Conservation (phyloP, 495 filamentous ascomycete species). For the Pyronema domesticum region DNA sequence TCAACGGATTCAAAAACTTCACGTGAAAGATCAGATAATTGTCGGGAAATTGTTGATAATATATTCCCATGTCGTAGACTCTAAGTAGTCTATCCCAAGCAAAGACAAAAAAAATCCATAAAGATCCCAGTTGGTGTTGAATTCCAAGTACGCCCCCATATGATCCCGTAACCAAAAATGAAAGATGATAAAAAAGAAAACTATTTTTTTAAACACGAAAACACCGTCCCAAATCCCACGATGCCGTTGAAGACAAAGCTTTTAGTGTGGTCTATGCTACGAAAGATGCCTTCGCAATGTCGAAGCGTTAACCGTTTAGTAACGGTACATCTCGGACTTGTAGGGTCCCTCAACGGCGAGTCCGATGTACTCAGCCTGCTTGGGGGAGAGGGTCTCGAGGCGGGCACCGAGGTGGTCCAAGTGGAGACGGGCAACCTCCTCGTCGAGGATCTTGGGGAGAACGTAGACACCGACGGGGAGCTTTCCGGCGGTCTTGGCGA, state of each 20-base stretch:
- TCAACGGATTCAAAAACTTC: no score
- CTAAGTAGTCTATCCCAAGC: background rate
- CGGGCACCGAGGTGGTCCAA: constrained; percentile 84
- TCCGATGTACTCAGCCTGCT: constrained; percentile 88
- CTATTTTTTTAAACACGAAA: constrained; percentile 11
- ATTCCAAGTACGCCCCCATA: constrained; percentile 26
- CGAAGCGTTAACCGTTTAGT: constrained; percentile 30
- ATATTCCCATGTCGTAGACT: background rate
- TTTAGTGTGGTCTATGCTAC: constrained; percentile 8
- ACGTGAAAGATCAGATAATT: background rate
- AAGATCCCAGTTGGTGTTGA: constrained; percentile 14
- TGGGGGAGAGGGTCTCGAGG: constrained; percentile 61
- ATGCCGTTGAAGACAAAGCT: constrained; percentile 32
- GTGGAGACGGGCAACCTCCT: constrained; percentile 91
- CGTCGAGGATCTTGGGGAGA: constrained; percentile 93
- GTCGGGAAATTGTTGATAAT: background rate
- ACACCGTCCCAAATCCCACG: constrained; percentile 16
- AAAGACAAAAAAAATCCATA: background rate
- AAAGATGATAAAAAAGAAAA: constrained; percentile 1
- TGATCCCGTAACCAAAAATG: constrained; percentile 5
- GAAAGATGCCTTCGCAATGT: constrained; percentile 5
- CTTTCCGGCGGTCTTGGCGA: constrained; percentile 71
- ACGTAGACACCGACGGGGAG: constrained; percentile 87
- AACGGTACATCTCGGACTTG: constrained; percentile 73
- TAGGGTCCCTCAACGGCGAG: constrained; percentile 69